Base-by-base conservation (phyloP, 2,329 filamentous ascomycete species). In the Diaporthe ampelina region DNA sequence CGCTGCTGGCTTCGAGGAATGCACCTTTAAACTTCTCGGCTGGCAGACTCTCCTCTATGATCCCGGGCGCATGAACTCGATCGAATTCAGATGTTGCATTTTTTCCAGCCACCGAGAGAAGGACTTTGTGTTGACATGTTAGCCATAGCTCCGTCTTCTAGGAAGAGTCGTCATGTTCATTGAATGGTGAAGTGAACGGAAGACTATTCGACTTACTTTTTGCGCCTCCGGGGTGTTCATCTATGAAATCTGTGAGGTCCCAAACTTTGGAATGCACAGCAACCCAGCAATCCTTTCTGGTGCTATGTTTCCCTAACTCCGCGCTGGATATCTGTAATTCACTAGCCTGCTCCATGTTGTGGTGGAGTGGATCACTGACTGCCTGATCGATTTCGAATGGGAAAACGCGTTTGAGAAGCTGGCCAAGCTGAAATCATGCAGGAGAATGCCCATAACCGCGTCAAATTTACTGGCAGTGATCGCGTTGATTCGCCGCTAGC, bases 201-300 rank as follows among this genome's bases (percentile, higher is more conserved):
- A 13, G 26, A 40, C 0, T 24, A 24, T 35, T 8, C 0, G 9
- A 68, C 63, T 37, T 26, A 81, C 82, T 82, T 82, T 75, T 78
- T 6, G 80, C 76, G 1, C 84, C 84, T 13, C 84, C 84, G 0
- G 83, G 83, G 52, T 85, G 83, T 54, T 81, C 78, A 35, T 80
- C 77, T 21, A 92, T 85, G 78, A 94, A 94, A 2, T 90, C 87
- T 3, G 91, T 92, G 63, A 94, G 84, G 80, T 94, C 91, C 87
- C 92, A 94, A 37, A 94, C 91, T 78, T 89, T 88, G 59, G 88
- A 88, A 80, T 94, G 89, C 29, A 94, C 88, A 24, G 93, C 91
- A 74, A 94, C 89, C 93, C 93, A 94, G 78, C 89, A 88, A 77
- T 91, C 82, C 70, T 85, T 78, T 45, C 83, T 78, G 17, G 80